phyloP scores from a whole-genome alignment of 1,284 basidiomycete species.

The Polyporus tsugae region DNA sequence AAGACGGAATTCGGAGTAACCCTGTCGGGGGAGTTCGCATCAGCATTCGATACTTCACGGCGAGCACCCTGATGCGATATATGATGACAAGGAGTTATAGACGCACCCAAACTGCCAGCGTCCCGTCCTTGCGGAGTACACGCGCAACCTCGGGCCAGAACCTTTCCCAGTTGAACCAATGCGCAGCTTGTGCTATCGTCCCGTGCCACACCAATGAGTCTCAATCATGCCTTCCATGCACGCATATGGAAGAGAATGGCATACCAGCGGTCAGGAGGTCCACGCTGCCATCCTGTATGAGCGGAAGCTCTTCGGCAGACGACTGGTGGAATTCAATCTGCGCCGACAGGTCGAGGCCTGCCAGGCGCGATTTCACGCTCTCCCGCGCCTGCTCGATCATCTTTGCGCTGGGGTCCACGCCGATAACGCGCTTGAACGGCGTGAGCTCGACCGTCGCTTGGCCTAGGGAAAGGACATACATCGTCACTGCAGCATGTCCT shows the following conservation, averaged over 20 bases:
- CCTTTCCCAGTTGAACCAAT: slow-evolving; percentile 85
- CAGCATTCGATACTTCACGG: background rate
- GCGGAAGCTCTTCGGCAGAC: slow-evolving; percentile 63
- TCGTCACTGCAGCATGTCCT: background rate
- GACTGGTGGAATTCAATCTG: slow-evolving; percentile 59
- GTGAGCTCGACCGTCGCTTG: slow-evolving; percentile 73
- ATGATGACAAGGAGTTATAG: background rate
- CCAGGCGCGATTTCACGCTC: slow-evolving; percentile 39
- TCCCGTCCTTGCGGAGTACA: slow-evolving; percentile 72
- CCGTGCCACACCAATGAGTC: background rate
- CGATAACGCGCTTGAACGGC: slow-evolving; percentile 70
- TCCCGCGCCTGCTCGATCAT: slow-evolving; percentile 77
- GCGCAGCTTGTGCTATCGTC: slow-evolving; percentile 76
- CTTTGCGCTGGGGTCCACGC: slow-evolving; percentile 74
- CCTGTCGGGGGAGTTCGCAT: slow-evolving; percentile 49
- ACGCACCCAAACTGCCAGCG: slow-evolving; percentile 80
- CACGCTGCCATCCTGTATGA: slow-evolving; percentile 62
- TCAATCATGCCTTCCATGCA: background rate
- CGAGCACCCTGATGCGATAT: background rate
- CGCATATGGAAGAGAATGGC: slow-evolving; percentile 23
- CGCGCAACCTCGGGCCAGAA: slow-evolving; percentile 77
- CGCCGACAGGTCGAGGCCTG: slow-evolving; percentile 27
- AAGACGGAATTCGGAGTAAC: slow-evolving; percentile 83
- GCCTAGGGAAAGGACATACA: slow-evolving; percentile 47
- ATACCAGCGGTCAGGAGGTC: slow-evolving; percentile 82